Evolutionary conservation across 768 basidiomycete genomes (phyloP), one percentile per base, ranked within the genome.

Genomic region (Daedaleopsis sinensis): DNA sequence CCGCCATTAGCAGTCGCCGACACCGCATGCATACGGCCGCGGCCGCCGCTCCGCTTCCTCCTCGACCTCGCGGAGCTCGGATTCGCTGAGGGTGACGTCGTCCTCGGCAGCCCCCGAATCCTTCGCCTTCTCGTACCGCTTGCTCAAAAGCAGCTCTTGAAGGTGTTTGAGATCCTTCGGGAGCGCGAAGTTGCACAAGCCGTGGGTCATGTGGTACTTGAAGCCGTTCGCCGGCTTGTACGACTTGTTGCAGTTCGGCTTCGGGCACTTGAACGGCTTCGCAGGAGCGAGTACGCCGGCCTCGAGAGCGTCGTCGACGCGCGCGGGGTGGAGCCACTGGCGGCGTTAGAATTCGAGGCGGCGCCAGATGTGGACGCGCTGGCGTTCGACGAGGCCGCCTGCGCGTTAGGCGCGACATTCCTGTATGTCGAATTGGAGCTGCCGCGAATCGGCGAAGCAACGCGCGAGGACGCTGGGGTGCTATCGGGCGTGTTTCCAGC

Each of bases 221-320:
- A 98, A 80, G 12, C 95, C 88, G 70, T 97, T 97, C 46, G 93
- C 93, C 75, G 96, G 94, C 80, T 96, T 96, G 80, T 96, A 97
- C 54, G 85, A 85, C 81, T 98, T 98, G 79, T 92, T 94, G 80
- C 95, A 98, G 65, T 94, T 94, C 0, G 92, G 87, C 73, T 96
- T 96, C 11, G 95, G 95, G 79, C 95, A 98, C 50, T 86, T 83
- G 84, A 94, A 96, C 4, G 94, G 93, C 74, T 95, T 95, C 59
- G 85, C 42, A 91, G 74, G n/a, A 90, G 75, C 4, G 87, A 84
- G 0, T 87, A 78, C 15, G 84, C 77, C 63, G 80, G 79, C 11
- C 75, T 80, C 36, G 82, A 83, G 59, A 79, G 79, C 15, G 82
- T 79, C 9, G 80, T 79, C 62, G 75, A 77, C 1, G 80, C 75